Evolutionary conservation across 148 eudicot species (phyloP).

Genomic region (Rhododendron simsii): DNA sequence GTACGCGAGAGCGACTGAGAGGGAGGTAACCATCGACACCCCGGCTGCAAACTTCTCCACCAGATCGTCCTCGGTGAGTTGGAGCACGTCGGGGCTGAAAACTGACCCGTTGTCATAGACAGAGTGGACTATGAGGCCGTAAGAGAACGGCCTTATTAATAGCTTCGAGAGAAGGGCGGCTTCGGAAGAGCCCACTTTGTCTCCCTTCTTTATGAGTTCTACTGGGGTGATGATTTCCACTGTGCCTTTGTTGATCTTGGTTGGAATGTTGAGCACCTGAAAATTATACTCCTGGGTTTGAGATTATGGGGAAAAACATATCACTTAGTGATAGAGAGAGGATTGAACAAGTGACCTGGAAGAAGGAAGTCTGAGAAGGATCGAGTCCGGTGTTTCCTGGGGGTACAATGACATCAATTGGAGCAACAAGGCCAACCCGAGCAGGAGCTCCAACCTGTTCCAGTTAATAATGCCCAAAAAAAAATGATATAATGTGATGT

Average conservation of each 20-base stretch:
- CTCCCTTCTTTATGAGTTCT: slow-evolving; percentile 55
- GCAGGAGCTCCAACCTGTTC: slow-evolving; percentile 54
- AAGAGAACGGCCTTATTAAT: slow-evolving; percentile 46
- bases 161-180: slow-evolving; percentile 50
- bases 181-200: slow-evolving; percentile 52
- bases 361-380: slow-evolving; percentile 54
- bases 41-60: slow-evolving; percentile 32
- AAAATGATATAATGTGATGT: too few relatives aligned
- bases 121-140: slow-evolving; percentile 34
- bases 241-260: slow-evolving; percentile 56
- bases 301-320: background rate
- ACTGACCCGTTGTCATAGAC: slow-evolving; percentile 50
- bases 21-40: slow-evolving; percentile 28
- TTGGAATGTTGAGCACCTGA: slow-evolving; percentile 51
- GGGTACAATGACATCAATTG: slow-evolving; percentile 46
- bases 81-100: slow-evolving; percentile 45
- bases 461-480: too few relatives aligned
- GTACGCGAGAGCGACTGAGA: slow-evolving; percentile 33
- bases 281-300: background rate
- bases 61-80: slow-evolving; percentile 42
- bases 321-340: too few relatives aligned
- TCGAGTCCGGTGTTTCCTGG: slow-evolving; percentile 62
- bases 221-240: slow-evolving; percentile 56
- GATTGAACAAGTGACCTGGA: slow-evolving; percentile 29
- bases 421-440: slow-evolving; percentile 52